Percentiles rank a stretch among this genome's conserved stretches.
These are phyloP conservation scores for Hyaloraphidium curvatum DNA, from an alignment of 192 early-diverging fungal genomes.

Conservation along the genomic window DNA sequence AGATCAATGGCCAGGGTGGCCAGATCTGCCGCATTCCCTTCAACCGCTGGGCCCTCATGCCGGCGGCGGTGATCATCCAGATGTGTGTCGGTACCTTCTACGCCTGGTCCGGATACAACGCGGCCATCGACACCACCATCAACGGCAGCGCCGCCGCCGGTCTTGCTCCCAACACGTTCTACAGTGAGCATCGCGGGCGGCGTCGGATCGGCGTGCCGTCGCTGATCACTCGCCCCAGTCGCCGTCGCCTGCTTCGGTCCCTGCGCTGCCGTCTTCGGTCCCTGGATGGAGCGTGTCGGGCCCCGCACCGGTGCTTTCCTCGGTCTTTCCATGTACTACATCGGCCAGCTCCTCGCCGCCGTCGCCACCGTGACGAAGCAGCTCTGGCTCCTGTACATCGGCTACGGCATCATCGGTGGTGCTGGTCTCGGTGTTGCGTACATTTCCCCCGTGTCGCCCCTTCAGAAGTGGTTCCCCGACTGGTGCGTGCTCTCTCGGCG, in stretches of 20 bases:
- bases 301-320: conserved; percentile 26
- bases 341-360: conserved; percentile 33
- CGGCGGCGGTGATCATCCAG: conserved; percentile 36
- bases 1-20: no score
- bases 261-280: conserved; percentile 30
- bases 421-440: conserved; percentile 39
- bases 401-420: conserved; percentile 41
- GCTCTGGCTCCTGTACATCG: conserved; percentile 38
- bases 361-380: conserved; percentile 27
- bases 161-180: conserved; percentile 36
- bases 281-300: conserved; percentile 37
- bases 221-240: no score
- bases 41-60: conserved; percentile 32
- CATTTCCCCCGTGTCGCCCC: conserved; percentile 29
- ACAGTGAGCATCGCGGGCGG: no score
- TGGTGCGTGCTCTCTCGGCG: no score
- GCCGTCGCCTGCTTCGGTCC: conserved; percentile 26
- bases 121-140: conserved; percentile 27
- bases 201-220: no score
- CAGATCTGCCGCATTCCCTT: no score
- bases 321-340: conserved; percentile 24
- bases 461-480: conserved; percentile 3
- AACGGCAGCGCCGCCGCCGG: conserved; percentile 13
- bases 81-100: conserved; percentile 38
- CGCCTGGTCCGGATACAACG: conserved; percentile 45